These are phyloP conservation scores for Phallus indusiatus DNA, from an alignment of 768 basidiomycete genomes.

Conservation along the genomic window DNA sequence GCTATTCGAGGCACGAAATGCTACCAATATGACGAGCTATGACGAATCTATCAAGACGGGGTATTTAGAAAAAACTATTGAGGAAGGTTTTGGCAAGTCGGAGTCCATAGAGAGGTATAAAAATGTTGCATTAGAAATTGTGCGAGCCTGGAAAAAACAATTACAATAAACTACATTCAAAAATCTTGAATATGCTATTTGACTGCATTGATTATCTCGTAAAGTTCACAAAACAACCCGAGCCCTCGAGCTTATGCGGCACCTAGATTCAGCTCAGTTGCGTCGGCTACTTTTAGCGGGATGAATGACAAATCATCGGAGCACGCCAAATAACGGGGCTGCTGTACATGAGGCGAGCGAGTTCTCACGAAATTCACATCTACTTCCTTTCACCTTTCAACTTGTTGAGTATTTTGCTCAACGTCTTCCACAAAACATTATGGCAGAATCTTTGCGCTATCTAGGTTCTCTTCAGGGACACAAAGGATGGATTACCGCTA, in stretches of 20 bases:
- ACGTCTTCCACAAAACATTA: slow-evolving; percentile 22
- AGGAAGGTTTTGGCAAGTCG: neutral
- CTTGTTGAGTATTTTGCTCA: neutral
- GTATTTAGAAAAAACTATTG: neutral
- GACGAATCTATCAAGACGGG: neutral
- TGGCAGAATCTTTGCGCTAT: slow-evolving; percentile 83
- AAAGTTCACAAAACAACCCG: too few relatives aligned
- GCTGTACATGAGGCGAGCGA: slow-evolving; percentile 5
- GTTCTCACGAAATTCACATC: slow-evolving; percentile 4
- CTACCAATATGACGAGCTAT: neutral
- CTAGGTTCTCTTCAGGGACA: slow-evolving; percentile 88
- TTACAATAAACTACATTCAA: neutral
- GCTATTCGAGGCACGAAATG: neutral
- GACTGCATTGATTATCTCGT: too few relatives aligned
- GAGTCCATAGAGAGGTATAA: neutral
- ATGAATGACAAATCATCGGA: neutral
- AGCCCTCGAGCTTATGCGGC: too few relatives aligned
- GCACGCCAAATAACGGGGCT: slow-evolving; percentile 4
- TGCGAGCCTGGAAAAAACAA: neutral
- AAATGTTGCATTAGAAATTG: neutral
- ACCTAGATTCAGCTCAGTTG: neutral
- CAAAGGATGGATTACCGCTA: slow-evolving; percentile 97
- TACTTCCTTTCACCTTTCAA: neutral
- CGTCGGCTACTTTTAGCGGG: neutral
- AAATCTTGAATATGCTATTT: neutral